Conservation (phyloP, 257 asterid species). For the Nicotiana sylvestris region DNA sequence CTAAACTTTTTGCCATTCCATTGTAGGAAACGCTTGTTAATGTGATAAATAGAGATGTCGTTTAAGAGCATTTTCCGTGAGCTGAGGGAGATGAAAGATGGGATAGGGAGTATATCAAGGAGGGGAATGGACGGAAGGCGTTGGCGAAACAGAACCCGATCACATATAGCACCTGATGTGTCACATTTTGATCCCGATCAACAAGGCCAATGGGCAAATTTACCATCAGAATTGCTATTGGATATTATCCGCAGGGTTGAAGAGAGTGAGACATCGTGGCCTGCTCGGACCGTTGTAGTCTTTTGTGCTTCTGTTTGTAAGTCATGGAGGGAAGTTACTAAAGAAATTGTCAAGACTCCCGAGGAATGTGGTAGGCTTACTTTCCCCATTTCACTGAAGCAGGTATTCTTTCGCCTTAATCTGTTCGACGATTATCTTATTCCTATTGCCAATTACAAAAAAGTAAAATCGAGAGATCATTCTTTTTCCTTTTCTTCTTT, state of each 20-base stretch:
- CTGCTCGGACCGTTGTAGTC: slow-evolving; percentile 23
- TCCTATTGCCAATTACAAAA: not conserved
- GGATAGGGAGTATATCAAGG: slow-evolving; percentile 26
- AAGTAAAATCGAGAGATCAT: not conserved
- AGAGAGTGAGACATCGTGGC: slow-evolving; percentile 26
- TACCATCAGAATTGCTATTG: slow-evolving; percentile 30
- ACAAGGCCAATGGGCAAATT: slow-evolving; percentile 28
- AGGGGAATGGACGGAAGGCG: slow-evolving; percentile 23
- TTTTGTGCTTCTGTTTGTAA: slow-evolving; percentile 29
- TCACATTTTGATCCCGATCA: slow-evolving; percentile 12
- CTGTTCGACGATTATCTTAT: not conserved
- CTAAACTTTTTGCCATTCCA: not conserved
- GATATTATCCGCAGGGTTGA: slow-evolving; percentile 29
- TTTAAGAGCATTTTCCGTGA: slow-evolving; percentile 27
- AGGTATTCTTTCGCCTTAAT: slow-evolving; percentile 5
- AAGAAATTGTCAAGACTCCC: slow-evolving; percentile 27
- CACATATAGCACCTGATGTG: slow-evolving; percentile 22
- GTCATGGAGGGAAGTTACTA: slow-evolving; percentile 28
- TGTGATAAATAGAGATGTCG: slow-evolving; percentile 17
- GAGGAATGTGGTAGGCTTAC: slow-evolving; percentile 30
- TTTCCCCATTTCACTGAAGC: slow-evolving; percentile 30
- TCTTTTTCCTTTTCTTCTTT: not conserved
- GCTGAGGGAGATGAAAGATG: slow-evolving; percentile 27
- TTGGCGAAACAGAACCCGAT: slow-evolving; percentile 18
- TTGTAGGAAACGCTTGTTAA: slow-evolving; percentile 8